Conservation (phyloP, 148 eudicot species). For the Cornus suecica region DNA sequence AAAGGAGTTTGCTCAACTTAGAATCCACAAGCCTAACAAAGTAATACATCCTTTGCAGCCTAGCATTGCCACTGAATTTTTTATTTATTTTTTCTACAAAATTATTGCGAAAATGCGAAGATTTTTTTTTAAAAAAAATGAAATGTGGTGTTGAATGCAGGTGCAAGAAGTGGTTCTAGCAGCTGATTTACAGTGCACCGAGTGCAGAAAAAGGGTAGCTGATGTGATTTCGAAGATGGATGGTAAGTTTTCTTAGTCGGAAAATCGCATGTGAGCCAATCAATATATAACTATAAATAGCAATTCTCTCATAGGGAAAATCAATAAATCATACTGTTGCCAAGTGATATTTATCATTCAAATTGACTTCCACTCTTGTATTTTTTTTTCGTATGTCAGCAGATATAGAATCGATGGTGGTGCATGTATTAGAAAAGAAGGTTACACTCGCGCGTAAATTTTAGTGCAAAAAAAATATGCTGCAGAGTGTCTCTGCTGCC, state of each 20-base stretch:
- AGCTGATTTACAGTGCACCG: conserved; percentile 24
- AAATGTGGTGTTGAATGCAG: not conserved
- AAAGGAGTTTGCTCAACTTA: conserved; percentile 9
- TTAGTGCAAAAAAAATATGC: not conserved
- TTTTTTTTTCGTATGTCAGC: not conserved
- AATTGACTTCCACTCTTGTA: not conserved
- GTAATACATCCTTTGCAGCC: not conserved
- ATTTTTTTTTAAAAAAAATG: not conserved
- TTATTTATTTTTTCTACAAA: no score
- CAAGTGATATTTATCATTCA: not conserved
- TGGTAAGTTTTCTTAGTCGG: conserved; percentile 10
- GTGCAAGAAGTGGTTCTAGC: conserved; percentile 20
- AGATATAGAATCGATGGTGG: conserved; percentile 23
- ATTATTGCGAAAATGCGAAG: not conserved
- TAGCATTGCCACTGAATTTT: no score
- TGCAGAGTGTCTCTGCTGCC: not conserved
- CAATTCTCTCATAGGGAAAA: not conserved
- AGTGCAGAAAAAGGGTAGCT: conserved; percentile 26
- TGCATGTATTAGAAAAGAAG: conserved; percentile 24
- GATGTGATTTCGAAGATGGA: conserved; percentile 17
- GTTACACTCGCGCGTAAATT: conserved; percentile 10
- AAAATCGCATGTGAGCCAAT: not conserved
- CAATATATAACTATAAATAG: not conserved
- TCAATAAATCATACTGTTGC: not conserved
- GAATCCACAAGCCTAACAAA: not conserved